These are phyloP conservation scores for Malassezia japonica DNA, from an alignment of 1,284 basidiomycete species.

Conservation along the genomic window DNA sequence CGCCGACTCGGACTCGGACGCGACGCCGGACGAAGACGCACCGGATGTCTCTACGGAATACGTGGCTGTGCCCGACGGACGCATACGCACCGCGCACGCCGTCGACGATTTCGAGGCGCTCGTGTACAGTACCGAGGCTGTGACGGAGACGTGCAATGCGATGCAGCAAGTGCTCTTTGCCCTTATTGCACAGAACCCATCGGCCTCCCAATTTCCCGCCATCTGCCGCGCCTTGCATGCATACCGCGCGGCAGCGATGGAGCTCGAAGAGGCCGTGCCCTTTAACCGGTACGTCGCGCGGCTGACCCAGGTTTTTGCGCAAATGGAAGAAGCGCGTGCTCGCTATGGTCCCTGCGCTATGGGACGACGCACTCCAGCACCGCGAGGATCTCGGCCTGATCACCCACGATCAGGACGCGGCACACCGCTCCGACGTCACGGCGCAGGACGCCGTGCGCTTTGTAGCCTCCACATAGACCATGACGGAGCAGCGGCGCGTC, in stretches of 20 bases:
- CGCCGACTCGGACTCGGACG: slow-evolving; percentile 16
- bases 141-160: slow-evolving; percentile 21
- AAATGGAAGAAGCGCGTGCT: background rate
- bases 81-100: slow-evolving; percentile 15
- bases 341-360: background rate
- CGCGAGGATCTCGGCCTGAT: slow-evolving; percentile 12
- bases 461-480: slow-evolving; percentile 4
- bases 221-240: slow-evolving; percentile 1
- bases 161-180: slow-evolving; percentile 23
- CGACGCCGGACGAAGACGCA: slow-evolving; percentile 22
- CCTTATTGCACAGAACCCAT: slow-evolving; percentile 12
- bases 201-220: slow-evolving; percentile 8
- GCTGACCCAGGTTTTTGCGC: slow-evolving; percentile 6
- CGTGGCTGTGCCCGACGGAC: background rate
- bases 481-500: slow-evolving; percentile 1
- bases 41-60: background rate
- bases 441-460: background rate
- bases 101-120: slow-evolving; percentile 19
- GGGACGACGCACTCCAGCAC: background rate
- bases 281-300: slow-evolving; percentile 9
- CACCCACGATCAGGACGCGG: slow-evolving; percentile 6
- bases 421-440: slow-evolving; percentile 1
- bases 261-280: slow-evolving; percentile 10
- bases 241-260: background rate
- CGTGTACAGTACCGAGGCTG: slow-evolving; percentile 20